These are phyloP conservation scores for Capronia epimyces DNA, from an alignment of 2,329 filamentous ascomycete genomes.

Conservation along the genomic window DNA sequence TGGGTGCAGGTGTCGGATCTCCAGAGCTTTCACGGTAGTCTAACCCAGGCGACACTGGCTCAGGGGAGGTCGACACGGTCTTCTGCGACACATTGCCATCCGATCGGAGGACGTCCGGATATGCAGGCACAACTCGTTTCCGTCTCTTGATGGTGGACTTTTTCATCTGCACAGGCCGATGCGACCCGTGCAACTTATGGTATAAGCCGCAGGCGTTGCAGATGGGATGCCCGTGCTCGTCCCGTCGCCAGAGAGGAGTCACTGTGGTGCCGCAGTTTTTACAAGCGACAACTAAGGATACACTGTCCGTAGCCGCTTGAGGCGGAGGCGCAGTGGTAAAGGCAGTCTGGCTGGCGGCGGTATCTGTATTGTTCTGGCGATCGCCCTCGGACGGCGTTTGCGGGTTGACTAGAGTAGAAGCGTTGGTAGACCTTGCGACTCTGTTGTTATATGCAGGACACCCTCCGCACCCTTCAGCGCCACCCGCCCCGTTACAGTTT, in stretches of 20 bases:
- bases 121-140: constrained; percentile 85
- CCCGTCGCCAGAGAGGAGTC: constrained; percentile 89
- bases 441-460: constrained; percentile 98
- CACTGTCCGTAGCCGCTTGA: constrained; percentile 6
- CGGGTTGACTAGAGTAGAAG: constrained; percentile 6
- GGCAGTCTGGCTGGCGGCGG: constrained; percentile 4
- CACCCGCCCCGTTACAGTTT: constrained; percentile 91
- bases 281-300: constrained; percentile 71
- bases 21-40: constrained; percentile 13
- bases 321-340: constrained; percentile 7
- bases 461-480: constrained; percentile 88
- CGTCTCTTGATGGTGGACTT: constrained; percentile 93
- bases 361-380: constrained; percentile 6
- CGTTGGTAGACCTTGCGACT: constrained; percentile 51
- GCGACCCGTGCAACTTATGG: constrained; percentile 89
- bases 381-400: constrained; percentile 6
- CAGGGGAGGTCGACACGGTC: constrained; percentile 18
- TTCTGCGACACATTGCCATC: constrained; percentile 16
- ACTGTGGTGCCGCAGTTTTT: constrained; percentile 97
- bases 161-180: constrained; percentile 96
- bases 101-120: constrained; percentile 38
- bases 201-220: constrained; percentile 98
- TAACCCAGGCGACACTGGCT: constrained; percentile 13
- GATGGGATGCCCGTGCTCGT: constrained; percentile 91
- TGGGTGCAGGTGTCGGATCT: constrained; percentile 22